phyloP scores from a whole-genome alignment of 2,329 filamentous ascomycete genomes.

The Cladosporium sp. region DNA sequence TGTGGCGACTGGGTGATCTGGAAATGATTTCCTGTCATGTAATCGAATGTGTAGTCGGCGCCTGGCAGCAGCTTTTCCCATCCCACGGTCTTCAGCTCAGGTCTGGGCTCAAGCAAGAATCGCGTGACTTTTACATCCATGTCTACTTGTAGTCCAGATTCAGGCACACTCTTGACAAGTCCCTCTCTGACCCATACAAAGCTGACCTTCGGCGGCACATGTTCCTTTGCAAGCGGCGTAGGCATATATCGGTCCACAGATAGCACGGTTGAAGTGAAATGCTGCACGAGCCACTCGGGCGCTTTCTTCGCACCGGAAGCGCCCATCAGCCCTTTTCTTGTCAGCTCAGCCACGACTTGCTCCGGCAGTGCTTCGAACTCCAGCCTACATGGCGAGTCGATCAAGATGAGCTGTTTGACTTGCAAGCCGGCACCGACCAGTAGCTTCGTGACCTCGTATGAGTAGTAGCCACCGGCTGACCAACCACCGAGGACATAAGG shows the following conservation, averaged over 20 bases:
- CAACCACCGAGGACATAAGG: constrained; percentile 54
- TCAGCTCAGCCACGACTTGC: constrained; percentile 67
- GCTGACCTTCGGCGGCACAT: constrained; percentile 25
- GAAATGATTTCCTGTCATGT: constrained; percentile 32
- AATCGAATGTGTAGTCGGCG: constrained; percentile 23
- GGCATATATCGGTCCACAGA: constrained; percentile 46
- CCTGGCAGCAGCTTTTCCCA: constrained; percentile 29
- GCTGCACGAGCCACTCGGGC: constrained; percentile 67
- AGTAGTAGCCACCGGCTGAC: constrained; percentile 54
- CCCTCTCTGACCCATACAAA: constrained; percentile 31
- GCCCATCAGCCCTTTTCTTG: constrained; percentile 66
- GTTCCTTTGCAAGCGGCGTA: constrained; percentile 16
- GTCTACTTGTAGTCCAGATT: constrained; percentile 27
- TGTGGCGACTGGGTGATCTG: constrained; percentile 29
- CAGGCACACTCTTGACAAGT: constrained; percentile 25
- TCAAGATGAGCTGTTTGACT: constrained; percentile 48
- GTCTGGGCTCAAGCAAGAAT: constrained; percentile 28
- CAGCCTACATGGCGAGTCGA: constrained; percentile 52
- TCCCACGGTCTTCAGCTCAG: constrained; percentile 24
- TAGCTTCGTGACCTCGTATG: constrained; percentile 48
- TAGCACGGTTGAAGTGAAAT: constrained; percentile 69
- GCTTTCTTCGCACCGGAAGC: constrained; percentile 56
- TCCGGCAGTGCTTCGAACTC: constrained; percentile 47
- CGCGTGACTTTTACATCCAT: constrained; percentile 28
- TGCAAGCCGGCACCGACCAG: constrained; percentile 45